Percentiles rank a stretch among this genome's conserved stretches.
Evolutionary conservation across 208 protist species (phyloP).

Genomic region (Leishmania aethiopica): DNA sequence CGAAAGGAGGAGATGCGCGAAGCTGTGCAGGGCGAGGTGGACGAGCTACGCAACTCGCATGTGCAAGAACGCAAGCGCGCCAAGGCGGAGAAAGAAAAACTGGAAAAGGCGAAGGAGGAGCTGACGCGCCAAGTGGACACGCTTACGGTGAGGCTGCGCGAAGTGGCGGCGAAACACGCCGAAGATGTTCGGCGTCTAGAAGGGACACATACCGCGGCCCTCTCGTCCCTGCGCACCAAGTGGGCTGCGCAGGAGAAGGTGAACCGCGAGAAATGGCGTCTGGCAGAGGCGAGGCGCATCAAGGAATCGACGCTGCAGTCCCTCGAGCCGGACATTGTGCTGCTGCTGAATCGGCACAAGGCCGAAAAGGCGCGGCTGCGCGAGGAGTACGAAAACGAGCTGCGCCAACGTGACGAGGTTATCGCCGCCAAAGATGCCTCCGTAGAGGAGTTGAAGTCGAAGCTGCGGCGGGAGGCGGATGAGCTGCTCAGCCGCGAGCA

Average conservation of each 20-base stretch:
- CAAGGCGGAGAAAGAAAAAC: slow-evolving; percentile 36
- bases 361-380: slow-evolving; percentile 88
- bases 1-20: slow-evolving; percentile 40
- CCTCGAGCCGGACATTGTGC: slow-evolving; percentile 91
- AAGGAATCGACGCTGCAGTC: slow-evolving; percentile 91
- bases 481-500: slow-evolving; percentile 62
- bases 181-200: slow-evolving; percentile 67
- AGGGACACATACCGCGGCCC: slow-evolving; percentile 62
- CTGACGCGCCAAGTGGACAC: slow-evolving; percentile 58
- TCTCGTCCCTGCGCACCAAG: slow-evolving; percentile 64
- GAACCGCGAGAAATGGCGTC: slow-evolving; percentile 80
- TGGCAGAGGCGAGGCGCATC: slow-evolving; percentile 88
- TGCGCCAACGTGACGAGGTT: slow-evolving; percentile 80
- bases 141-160: slow-evolving; percentile 59
- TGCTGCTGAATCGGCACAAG: slow-evolving; percentile 92
- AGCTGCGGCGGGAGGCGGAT: slow-evolving; percentile 66
- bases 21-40: slow-evolving; percentile 44
- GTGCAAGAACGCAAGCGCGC: slow-evolving; percentile 34
- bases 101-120: slow-evolving; percentile 53
- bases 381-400: slow-evolving; percentile 88
- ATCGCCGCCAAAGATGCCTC: slow-evolving; percentile 77
- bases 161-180: slow-evolving; percentile 45
- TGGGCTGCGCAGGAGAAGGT: slow-evolving; percentile 85
- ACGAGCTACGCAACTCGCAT: slow-evolving; percentile 43
- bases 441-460: slow-evolving; percentile 67